These are phyloP conservation scores for Brassica napus DNA, from an alignment of 345 rosid species.

Conservation along the genomic window DNA sequence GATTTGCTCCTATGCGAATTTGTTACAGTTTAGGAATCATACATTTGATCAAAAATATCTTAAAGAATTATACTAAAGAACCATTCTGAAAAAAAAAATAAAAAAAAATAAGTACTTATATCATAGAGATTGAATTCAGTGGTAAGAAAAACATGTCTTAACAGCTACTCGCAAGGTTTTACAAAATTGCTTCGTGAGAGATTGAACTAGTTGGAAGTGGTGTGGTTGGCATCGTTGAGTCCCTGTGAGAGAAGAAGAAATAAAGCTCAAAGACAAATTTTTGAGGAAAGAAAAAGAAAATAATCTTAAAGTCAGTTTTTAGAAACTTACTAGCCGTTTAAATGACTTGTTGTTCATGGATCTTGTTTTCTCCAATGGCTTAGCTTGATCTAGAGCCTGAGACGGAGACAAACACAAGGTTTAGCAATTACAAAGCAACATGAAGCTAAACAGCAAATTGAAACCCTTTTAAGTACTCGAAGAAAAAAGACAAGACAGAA, in stretches of 20 bases:
- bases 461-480: neutral
- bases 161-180: slow-evolving; percentile 29
- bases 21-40: slow-evolving; percentile 13
- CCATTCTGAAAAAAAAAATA: neutral
- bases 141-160: neutral
- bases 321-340: slow-evolving; percentile 57
- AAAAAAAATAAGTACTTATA: neutral
- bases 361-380: slow-evolving; percentile 53
- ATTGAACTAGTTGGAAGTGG: slow-evolving; percentile 44
- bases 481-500: neutral
- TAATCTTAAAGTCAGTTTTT: neutral
- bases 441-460: slow-evolving; percentile 7
- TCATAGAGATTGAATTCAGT: slow-evolving; percentile 10
- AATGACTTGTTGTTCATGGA: slow-evolving; percentile 56
- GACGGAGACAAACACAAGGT: neutral
- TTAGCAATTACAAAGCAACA: neutral
- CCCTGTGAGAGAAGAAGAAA: slow-evolving; percentile 36
- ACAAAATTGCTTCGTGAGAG: slow-evolving; percentile 33
- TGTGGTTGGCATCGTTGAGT: slow-evolving; percentile 46
- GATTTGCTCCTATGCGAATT: too few species aligned
- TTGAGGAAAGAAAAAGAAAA: neutral
- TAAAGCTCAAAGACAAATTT: neutral
- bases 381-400: slow-evolving; percentile 69
- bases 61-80: slow-evolving; percentile 25
- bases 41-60: slow-evolving; percentile 20